A percentile compares a stretch with the other conserved stretches of the same genome.
phyloP scores from a whole-genome alignment of 2,329 filamentous ascomycete genomes.

The Colletotrichum camelliae region DNA sequence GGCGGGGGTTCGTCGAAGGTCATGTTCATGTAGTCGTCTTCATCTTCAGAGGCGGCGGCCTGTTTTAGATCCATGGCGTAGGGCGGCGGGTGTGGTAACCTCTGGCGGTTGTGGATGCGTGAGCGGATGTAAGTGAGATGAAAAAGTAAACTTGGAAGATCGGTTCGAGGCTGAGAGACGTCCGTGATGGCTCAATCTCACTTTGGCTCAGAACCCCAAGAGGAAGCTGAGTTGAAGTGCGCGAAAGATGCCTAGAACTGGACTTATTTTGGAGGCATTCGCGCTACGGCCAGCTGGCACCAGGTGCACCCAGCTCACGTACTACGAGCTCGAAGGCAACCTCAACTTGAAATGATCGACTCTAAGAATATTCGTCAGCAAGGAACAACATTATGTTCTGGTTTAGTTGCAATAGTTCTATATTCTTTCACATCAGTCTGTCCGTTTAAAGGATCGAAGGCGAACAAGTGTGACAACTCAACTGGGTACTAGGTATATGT shows the following conservation, averaged over 20 bases:
- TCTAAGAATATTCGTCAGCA: too few relatives aligned
- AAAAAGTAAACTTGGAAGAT: not conserved
- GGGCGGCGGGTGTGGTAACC: not conserved
- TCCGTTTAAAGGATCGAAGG: not conserved
- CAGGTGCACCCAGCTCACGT: too few relatives aligned
- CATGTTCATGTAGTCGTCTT: conserved; percentile 99
- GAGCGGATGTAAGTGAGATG: not conserved
- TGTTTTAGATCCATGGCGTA: not conserved
- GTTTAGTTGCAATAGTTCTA: not conserved
- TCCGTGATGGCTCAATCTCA: not conserved
- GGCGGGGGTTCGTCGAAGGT: conserved; percentile 73
- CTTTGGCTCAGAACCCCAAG: not conserved
- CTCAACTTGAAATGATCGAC: too few relatives aligned
- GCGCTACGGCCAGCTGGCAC: too few relatives aligned
- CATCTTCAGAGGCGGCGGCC: conserved; percentile 59
- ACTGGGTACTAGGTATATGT: not conserved
- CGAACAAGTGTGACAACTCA: not conserved
- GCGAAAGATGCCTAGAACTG: too few relatives aligned
- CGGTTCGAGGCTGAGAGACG: not conserved
- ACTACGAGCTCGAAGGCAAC: too few relatives aligned
- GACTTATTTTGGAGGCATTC: too few relatives aligned
- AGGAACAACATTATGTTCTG: not conserved
- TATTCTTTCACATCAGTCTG: not conserved
- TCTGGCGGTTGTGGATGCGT: not conserved
- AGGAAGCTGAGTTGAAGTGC: too few relatives aligned